Evolutionary conservation across 257 asterid genomes (phyloP).

Genomic region (Eustoma russellianum): DNA sequence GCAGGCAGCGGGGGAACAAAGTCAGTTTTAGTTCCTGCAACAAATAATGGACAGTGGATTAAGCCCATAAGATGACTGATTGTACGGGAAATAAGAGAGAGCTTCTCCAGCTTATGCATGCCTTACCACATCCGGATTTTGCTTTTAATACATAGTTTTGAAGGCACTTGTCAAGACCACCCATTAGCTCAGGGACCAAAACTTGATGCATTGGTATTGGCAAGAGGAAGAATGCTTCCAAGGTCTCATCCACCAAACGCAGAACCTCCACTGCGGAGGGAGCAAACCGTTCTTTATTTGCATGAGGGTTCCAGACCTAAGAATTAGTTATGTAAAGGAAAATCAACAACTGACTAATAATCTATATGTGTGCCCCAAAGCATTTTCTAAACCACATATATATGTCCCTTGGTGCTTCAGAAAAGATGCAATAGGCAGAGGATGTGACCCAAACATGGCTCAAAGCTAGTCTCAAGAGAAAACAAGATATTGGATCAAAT

Average conservation of each 20-base stretch:
- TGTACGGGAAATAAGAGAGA: not conserved
- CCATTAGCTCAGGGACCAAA: conserved; percentile 69
- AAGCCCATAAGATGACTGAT: not conserved
- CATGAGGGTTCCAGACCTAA: conserved; percentile 78
- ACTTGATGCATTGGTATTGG: conserved; percentile 87
- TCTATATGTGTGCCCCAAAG: not conserved
- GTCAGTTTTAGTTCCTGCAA: conserved; percentile 57
- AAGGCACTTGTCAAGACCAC: conserved; percentile 67
- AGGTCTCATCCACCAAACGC: conserved; percentile 68
- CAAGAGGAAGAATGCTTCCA: conserved; percentile 91
- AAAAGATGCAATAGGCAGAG: too few relatives aligned
- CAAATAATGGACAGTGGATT: not conserved
- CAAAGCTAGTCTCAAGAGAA: too few relatives aligned
- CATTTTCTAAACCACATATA: not conserved
- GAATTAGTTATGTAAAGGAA: not conserved
- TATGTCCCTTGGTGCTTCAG: too few relatives aligned
- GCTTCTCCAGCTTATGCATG: conserved; percentile 2
- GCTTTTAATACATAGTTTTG: conserved; percentile 50
- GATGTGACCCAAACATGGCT: too few relatives aligned
- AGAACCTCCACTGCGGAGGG: conserved; percentile 93
- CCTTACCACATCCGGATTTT: conserved; percentile 73
- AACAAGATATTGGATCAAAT: too few relatives aligned
- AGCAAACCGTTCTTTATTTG: conserved; percentile 67
- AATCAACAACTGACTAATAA: not conserved
- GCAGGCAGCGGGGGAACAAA: conserved; percentile 55